These are phyloP conservation scores for Puccinellia tenuiflora DNA, from an alignment of 176 grass and related monocot genomes.

Conservation along the genomic window DNA sequence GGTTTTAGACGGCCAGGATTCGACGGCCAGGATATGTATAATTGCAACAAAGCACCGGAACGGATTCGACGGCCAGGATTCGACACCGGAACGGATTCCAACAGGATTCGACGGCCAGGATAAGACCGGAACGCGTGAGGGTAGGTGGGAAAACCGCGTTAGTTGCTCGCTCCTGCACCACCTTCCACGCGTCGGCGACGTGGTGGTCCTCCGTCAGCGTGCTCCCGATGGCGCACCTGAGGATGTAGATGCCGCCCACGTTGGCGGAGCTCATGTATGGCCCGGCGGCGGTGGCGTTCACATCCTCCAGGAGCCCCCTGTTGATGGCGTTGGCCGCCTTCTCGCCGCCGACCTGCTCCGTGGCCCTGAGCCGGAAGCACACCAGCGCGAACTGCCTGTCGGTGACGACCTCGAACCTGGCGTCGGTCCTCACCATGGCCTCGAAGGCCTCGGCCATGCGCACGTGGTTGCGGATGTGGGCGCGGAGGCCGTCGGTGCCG, in stretches of 20 bases:
- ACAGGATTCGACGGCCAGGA: too few relatives aligned
- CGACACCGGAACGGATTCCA: too few relatives aligned
- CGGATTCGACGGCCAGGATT: too few relatives aligned
- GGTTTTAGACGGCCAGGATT: too few relatives aligned
- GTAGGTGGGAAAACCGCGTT: too few relatives aligned
- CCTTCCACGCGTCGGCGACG: constrained; percentile 46
- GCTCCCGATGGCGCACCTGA: constrained; percentile 20
- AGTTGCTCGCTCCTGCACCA: constrained; percentile 28
- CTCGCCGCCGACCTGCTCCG: not conserved
- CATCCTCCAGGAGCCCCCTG: constrained; percentile 35
- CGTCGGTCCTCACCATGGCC: constrained; percentile 31
- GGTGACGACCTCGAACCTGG: constrained; percentile 32
- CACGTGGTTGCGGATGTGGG: constrained; percentile 39
- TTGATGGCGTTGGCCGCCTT: constrained; percentile 35
- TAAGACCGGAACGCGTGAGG: too few relatives aligned
- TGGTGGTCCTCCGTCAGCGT: constrained; percentile 48
- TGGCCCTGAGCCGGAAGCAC: too few relatives aligned
- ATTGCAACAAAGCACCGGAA: too few relatives aligned
- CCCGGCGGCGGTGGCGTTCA: constrained; percentile 27
- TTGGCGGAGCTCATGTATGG: constrained; percentile 52
- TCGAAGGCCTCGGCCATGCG: constrained; percentile 45
- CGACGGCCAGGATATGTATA: too few relatives aligned
- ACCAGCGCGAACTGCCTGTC: too few relatives aligned
- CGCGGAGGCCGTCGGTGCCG: constrained; percentile 40
- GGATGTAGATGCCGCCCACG: constrained; percentile 43